Conservation (phyloP, 108 stramenopile genomes). For the Mediolabrus comicus region DNA sequence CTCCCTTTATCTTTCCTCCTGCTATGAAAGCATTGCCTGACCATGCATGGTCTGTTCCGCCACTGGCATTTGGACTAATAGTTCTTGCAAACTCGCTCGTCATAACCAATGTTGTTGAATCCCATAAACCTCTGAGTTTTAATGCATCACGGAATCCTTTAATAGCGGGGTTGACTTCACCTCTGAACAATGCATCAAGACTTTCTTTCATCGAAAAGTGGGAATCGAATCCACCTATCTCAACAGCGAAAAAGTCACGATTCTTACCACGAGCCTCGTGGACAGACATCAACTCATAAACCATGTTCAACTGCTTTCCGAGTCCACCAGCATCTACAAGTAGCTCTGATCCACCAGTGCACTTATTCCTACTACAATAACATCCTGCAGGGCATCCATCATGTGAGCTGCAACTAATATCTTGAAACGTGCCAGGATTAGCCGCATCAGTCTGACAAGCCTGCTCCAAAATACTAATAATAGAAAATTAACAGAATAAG, state of each 20-base stretch:
- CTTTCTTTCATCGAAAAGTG: conserved; percentile 21
- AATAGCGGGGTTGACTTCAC: conserved; percentile 37
- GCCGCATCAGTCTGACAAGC: too few relatives aligned
- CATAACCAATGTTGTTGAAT: conserved; percentile 52
- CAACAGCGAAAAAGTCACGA: conserved; percentile 56
- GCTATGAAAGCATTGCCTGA: conserved; percentile 37
- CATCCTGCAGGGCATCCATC: too few relatives aligned
- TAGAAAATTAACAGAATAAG: too few relatives aligned
- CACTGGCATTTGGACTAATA: conserved; percentile 37
- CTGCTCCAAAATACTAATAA: too few relatives aligned
- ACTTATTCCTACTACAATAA: too few relatives aligned
- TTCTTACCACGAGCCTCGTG: conserved; percentile 38
- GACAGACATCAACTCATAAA: conserved; percentile 46
- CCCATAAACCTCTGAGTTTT: conserved; percentile 34
- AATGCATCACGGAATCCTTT: conserved; percentile 37
- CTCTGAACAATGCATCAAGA: conserved; percentile 2
- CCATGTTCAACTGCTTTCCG: conserved; percentile 20
- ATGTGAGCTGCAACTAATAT: too few relatives aligned
- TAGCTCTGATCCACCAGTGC: too few relatives aligned
- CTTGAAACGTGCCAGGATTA: too few relatives aligned
- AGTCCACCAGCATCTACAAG: not conserved
- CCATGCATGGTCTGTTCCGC: conserved; percentile 19
- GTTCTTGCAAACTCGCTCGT: conserved; percentile 64
- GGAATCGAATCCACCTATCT: conserved; percentile 58
- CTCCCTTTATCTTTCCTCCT: conserved; percentile 41